Conservation (phyloP, 208 protist genomes). For the Phytomonas sp. region DNA sequence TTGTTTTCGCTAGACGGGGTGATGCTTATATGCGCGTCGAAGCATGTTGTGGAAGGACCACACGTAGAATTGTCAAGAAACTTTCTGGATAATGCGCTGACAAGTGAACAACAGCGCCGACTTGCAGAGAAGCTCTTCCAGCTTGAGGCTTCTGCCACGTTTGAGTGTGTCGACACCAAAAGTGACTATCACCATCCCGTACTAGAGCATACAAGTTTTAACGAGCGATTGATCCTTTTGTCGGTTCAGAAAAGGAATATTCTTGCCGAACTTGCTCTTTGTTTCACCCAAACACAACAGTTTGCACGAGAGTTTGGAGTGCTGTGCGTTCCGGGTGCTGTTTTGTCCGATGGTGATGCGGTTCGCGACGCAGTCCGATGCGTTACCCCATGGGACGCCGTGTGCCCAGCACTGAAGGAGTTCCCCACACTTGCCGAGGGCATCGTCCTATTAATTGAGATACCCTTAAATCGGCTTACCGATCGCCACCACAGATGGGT, state of each 20-base stretch:
- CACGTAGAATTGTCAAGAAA: conserved; percentile 59
- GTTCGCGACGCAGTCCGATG: conserved; percentile 24
- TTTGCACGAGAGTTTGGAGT: conserved; percentile 42
- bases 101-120: conserved; percentile 18
- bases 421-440: conserved; percentile 54
- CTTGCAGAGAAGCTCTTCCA: conserved; percentile 46
- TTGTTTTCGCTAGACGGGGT: conserved; percentile 69
- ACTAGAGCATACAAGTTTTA: conserved; percentile 34
- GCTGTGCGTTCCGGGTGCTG: conserved; percentile 19
- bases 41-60: conserved; percentile 67
- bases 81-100: conserved; percentile 27
- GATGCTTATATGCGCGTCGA: conserved; percentile 53
- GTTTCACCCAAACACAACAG: conserved; percentile 17
- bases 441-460: conserved; percentile 64
- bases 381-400: conserved; percentile 26
- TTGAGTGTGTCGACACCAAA: conserved; percentile 56
- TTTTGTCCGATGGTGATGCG: conserved; percentile 10
- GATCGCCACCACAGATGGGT: conserved; percentile 19
- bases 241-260: conserved; percentile 37
- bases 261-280: conserved; percentile 38
- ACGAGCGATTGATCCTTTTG: conserved; percentile 51
- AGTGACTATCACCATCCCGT: conserved; percentile 64
- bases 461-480: conserved; percentile 4
- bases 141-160: conserved; percentile 27
- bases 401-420: conserved; percentile 15